These are phyloP conservation scores for Fusarium kyushuense DNA, from an alignment of 2,329 filamentous ascomycete species.

Conservation along the genomic window DNA sequence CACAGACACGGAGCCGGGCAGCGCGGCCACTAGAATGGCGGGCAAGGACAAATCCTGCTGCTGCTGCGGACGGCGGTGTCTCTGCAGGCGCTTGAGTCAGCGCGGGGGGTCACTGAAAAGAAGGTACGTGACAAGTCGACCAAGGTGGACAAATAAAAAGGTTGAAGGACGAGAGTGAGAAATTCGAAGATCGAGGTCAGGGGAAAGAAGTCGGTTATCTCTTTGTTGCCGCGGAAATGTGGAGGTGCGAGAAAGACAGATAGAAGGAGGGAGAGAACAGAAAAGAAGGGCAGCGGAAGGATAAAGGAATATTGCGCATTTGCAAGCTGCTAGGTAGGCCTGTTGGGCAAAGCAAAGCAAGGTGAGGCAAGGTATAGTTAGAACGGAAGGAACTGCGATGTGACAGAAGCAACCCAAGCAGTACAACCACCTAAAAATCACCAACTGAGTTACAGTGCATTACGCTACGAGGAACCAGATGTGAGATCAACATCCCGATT, in stretches of 20 bases:
- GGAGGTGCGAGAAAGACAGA: constrained; percentile 27
- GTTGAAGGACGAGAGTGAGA: constrained; percentile 13
- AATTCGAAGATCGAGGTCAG: constrained; percentile 22
- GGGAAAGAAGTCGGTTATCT: constrained; percentile 29
- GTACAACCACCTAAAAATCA: constrained; percentile 36
- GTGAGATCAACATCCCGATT: constrained; percentile 41
- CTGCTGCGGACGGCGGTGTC: constrained; percentile 38
- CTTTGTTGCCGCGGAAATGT: constrained; percentile 31
- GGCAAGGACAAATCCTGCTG: constrained; percentile 42
- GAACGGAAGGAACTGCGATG: constrained; percentile 13
- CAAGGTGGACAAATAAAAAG: constrained; percentile 22
- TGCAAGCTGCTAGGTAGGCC: constrained; percentile 13
- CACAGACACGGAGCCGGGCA: constrained; percentile 39
- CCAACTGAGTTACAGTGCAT: constrained; percentile 22
- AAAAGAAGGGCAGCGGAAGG: constrained; percentile 37
- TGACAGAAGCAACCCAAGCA: constrained; percentile 16
- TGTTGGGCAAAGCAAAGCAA: neutral
- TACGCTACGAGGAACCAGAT: constrained; percentile 33
- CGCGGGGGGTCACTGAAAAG: constrained; percentile 18
- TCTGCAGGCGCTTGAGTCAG: constrained; percentile 39
- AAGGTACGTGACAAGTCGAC: constrained; percentile 3
- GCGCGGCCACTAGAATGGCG: constrained; percentile 43
- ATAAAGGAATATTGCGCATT: constrained; percentile 26
- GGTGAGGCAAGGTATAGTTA: constrained; percentile 10
- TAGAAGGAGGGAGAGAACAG: constrained; percentile 30